Conservation (phyloP, 164 flowering plant genomes). For the Piper betle region DNA sequence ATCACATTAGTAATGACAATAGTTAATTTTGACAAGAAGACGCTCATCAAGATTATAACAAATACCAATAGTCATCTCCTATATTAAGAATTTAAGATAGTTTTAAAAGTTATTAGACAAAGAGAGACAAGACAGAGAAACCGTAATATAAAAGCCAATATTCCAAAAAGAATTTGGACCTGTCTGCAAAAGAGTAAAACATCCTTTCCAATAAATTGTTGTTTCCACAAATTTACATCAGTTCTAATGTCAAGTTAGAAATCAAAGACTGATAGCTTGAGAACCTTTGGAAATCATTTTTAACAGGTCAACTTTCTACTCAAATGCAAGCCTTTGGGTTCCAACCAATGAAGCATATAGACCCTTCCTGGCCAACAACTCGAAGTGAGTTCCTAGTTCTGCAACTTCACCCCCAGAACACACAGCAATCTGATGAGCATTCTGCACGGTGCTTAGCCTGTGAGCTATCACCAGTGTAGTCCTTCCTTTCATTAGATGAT, state of each 20-base stretch:
- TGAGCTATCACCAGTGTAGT: constrained; percentile 95
- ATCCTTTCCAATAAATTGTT: too few relatives aligned
- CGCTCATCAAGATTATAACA: too few relatives aligned
- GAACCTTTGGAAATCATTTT: not conserved
- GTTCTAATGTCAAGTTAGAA: too few relatives aligned
- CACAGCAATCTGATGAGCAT: constrained; percentile 85
- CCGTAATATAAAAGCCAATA: too few relatives aligned
- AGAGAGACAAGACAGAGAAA: too few relatives aligned
- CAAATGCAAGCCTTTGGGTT: constrained; percentile 90
- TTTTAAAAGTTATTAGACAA: too few relatives aligned
- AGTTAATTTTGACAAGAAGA: too few relatives aligned
- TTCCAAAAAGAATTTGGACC: not conserved
- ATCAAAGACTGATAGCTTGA: too few relatives aligned
- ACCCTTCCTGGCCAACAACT: constrained; percentile 60
- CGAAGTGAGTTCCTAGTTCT: constrained; percentile 81
- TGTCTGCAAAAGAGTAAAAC: not conserved
- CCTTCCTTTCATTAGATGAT: constrained; percentile 77
- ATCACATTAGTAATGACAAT: too few relatives aligned
- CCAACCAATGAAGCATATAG: constrained; percentile 79
- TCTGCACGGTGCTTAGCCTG: constrained; percentile 92
- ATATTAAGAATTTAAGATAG: too few relatives aligned
- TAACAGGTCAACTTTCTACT: constrained; percentile 15
- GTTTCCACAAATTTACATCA: too few relatives aligned
- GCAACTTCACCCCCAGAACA: constrained; percentile 70
- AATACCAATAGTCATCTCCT: too few relatives aligned